These are phyloP conservation scores for Thielaviopsis populi DNA, from an alignment of 2,329 filamentous ascomycete genomes.

Conservation along the genomic window DNA sequence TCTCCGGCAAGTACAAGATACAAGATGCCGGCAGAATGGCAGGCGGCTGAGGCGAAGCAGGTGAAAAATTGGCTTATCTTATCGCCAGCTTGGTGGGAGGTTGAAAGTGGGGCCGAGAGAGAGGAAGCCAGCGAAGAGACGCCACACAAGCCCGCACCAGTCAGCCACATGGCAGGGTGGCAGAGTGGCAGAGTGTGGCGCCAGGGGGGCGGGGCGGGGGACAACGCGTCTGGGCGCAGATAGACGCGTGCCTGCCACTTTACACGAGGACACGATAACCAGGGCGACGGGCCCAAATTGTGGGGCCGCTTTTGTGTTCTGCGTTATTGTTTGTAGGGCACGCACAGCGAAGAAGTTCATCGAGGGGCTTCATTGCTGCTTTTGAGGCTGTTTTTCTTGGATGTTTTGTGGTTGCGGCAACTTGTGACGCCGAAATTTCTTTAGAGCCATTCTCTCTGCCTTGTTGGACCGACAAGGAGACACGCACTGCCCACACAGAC, in stretches of 20 bases:
- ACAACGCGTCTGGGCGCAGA: background rate
- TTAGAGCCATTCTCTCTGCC: too few relatives aligned
- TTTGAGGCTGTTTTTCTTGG: too few relatives aligned
- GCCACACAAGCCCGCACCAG: background rate
- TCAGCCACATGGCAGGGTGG: too few relatives aligned
- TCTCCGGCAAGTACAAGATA: background rate
- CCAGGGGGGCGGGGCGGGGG: too few relatives aligned
- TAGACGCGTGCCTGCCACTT: constrained; percentile 8
- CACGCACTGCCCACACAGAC: too few relatives aligned
- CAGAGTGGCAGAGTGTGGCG: constrained; percentile 5
- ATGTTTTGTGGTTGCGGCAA: too few relatives aligned
- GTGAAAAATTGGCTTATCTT: constrained; percentile 17
- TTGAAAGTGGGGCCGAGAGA: constrained; percentile 10
- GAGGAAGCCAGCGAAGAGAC: background rate
- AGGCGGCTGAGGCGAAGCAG: background rate
- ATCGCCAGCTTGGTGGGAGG: constrained; percentile 14
- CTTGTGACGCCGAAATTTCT: too few relatives aligned
- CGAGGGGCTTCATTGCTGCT: background rate
- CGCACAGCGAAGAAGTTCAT: background rate
- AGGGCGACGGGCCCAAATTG: background rate
- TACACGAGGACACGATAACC: constrained; percentile 12
- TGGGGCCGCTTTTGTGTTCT: background rate
- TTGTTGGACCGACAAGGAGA: background rate
- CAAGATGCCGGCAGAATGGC: background rate
- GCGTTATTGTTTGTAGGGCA: background rate